Evolutionary conservation across 768 basidiomycete species (phyloP).

Genomic region (Pleurotus cornucopiae): DNA sequence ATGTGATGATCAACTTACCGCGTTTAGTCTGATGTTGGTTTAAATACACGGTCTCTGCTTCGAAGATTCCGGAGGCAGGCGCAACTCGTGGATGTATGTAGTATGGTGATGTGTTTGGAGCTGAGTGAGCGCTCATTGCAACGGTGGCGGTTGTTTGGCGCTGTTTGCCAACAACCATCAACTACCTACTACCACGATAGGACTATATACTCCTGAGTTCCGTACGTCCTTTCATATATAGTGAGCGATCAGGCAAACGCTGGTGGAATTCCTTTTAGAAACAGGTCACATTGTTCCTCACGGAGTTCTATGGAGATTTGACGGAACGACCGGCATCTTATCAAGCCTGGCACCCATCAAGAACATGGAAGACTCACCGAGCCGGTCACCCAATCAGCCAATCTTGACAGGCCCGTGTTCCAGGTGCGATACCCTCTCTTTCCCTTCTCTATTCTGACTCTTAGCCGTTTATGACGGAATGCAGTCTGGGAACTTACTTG

Average conservation of each 20-base stretch:
- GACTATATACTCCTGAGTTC: no score
- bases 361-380: neutral
- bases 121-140: no score
- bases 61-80: no score
- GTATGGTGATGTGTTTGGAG: no score
- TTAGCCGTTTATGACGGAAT: neutral
- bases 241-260: no score
- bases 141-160: no score
- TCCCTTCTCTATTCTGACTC: neutral
- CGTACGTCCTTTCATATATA: no score
- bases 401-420: neutral
- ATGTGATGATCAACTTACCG: neutral
- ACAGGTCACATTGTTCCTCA: neutral
- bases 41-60: no score
- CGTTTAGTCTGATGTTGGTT: neutral
- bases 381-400: neutral
- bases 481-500: neutral
- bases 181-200: no score
- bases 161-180: no score
- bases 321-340: constrained; percentile 6
- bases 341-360: neutral
- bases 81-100: no score
- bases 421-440: neutral
- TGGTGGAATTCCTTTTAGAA: neutral
- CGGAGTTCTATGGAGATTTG: constrained; percentile 5